phyloP scores from a whole-genome alignment of 257 asterid genomes.

The Oldenlandia corymbosa region DNA sequence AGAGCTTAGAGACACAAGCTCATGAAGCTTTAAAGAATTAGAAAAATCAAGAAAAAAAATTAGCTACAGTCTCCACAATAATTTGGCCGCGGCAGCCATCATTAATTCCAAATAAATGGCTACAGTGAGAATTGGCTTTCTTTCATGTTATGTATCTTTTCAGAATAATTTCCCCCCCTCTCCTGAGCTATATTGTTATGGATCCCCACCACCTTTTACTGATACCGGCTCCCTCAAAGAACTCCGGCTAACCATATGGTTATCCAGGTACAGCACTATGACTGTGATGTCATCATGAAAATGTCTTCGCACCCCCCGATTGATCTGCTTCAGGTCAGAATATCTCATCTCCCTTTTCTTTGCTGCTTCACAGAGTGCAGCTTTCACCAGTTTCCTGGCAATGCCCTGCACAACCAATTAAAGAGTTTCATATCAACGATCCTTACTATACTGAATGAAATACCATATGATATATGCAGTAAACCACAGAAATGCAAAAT shows the following conservation, averaged over 20 bases:
- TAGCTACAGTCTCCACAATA: no score
- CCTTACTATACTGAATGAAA: not conserved
- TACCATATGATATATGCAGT: no score
- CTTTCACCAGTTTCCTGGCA: slow-evolving; percentile 28
- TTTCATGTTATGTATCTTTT: no score
- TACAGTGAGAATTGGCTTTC: no score
- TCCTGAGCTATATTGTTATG: no score
- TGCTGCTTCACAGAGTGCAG: slow-evolving; percentile 27
- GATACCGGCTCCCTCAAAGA: slow-evolving; percentile 17
- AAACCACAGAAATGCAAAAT: not conserved
- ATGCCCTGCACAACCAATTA: slow-evolving; percentile 18
- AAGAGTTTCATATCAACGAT: not conserved
- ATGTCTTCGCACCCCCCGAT: slow-evolving; percentile 29
- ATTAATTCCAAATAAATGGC: no score
- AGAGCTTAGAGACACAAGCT: no score
- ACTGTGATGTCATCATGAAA: slow-evolving; percentile 34
- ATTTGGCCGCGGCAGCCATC: no score
- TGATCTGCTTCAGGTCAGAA: slow-evolving; percentile 25
- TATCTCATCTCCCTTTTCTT: slow-evolving; percentile 34
- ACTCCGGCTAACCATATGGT: slow-evolving; percentile 12
- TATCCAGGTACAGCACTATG: slow-evolving; percentile 25
- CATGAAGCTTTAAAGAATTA: no score
- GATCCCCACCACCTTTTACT: slow-evolving; percentile 18
- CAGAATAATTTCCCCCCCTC: no score
- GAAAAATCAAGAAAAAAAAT: no score